Conservation (phyloP, 306 rosid genomes). For the Begonia masoniana region DNA sequence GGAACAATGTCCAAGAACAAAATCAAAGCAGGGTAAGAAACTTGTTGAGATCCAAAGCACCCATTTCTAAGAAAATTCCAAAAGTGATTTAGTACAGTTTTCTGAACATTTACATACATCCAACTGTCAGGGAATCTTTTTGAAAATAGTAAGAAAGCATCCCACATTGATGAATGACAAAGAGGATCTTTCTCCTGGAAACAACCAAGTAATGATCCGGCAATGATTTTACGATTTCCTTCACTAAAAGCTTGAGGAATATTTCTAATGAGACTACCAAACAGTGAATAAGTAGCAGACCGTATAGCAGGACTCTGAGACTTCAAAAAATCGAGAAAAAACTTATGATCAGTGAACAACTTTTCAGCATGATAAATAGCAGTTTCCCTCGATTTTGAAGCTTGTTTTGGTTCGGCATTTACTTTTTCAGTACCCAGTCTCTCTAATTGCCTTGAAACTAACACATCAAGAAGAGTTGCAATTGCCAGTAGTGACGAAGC, state of each 20-base stretch:
- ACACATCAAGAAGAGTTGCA: slow-evolving; percentile 85
- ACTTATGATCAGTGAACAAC: slow-evolving; percentile 55
- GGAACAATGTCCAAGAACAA: slow-evolving; percentile 63
- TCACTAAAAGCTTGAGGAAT: slow-evolving; percentile 61
- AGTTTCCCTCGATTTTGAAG: slow-evolving; percentile 53
- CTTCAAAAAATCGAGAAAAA: slow-evolving; percentile 54
- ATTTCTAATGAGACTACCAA: slow-evolving; percentile 67
- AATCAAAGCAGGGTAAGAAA: slow-evolving; percentile 78
- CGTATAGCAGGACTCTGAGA: slow-evolving; percentile 65
- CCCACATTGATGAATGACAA: slow-evolving; percentile 94
- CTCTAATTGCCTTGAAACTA: slow-evolving; percentile 29
- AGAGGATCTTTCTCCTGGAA: slow-evolving; percentile 78
- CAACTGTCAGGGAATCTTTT: slow-evolving; percentile 68
- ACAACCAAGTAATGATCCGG: slow-evolving; percentile 68
- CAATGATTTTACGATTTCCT: slow-evolving; percentile 54
- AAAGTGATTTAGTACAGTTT: slow-evolving; percentile 52
- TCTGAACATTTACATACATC: slow-evolving; percentile 66
- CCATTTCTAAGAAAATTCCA: slow-evolving; percentile 86
- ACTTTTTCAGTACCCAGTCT: slow-evolving; percentile 40
- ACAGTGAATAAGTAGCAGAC: slow-evolving; percentile 61
- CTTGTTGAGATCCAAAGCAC: slow-evolving; percentile 79
- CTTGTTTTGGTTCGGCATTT: slow-evolving; percentile 54
- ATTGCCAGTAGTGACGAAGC: slow-evolving; percentile 76
- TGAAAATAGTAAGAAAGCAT: slow-evolving; percentile 63
- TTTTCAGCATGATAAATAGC: slow-evolving; percentile 78